phyloP scores from a whole-genome alignment of 805 yeast genomes.

The Ogataea minuta region DNA sequence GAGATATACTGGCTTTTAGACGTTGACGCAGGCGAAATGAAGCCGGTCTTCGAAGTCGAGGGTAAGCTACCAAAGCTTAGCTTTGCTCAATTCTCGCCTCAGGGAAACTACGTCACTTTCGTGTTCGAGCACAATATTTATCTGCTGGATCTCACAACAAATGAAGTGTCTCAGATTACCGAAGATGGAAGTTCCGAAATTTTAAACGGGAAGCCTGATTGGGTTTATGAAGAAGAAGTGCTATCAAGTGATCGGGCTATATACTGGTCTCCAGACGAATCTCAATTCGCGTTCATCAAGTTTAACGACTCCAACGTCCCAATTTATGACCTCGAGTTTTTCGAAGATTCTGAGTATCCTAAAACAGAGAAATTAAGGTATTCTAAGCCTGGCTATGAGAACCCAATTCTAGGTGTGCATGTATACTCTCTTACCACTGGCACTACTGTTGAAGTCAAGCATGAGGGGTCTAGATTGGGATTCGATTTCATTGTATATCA shows the following conservation, averaged over 20 bases:
- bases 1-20: constrained; percentile 65
- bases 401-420: constrained; percentile 53
- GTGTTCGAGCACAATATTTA: constrained; percentile 56
- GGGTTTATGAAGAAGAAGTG: constrained; percentile 86
- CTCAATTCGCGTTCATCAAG: constrained; percentile 51
- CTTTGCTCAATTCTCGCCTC: constrained; percentile 64
- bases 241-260: constrained; percentile 54
- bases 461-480: constrained; percentile 34
- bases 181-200: constrained; percentile 51
- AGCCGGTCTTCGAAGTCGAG: constrained; percentile 26
- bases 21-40: constrained; percentile 31
- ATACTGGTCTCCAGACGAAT: constrained; percentile 74
- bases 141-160: constrained; percentile 37
- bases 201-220: constrained; percentile 71
- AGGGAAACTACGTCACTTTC: constrained; percentile 52
- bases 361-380: constrained; percentile 47
- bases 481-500: constrained; percentile 58
- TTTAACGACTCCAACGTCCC: constrained; percentile 62
- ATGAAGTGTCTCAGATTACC: constrained; percentile 37
- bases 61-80: constrained; percentile 38
- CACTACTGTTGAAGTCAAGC: constrained; percentile 24
- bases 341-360: constrained; percentile 48
- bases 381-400: constrained; percentile 69
- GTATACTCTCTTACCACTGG: constrained; percentile 38
- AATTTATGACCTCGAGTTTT: constrained; percentile 50